Percentiles rank a stretch among this genome's conserved stretches.
Conservation (phyloP, 2,329 filamentous ascomycete genomes). For the Tolypocladium ovalisporum region DNA sequence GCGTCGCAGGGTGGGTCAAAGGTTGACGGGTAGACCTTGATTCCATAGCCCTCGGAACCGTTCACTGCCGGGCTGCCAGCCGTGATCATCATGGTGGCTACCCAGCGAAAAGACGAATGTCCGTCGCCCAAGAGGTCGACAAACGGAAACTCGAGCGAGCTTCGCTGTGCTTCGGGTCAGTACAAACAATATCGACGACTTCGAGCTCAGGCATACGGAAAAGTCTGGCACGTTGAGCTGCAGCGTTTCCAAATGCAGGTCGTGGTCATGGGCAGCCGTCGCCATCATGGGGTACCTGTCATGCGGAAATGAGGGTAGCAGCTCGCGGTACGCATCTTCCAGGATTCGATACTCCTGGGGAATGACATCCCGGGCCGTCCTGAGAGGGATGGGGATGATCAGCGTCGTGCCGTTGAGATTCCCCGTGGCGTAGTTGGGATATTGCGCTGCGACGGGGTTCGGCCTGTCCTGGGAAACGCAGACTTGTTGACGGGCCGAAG, state of each 20-base stretch:
- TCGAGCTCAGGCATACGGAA: not conserved
- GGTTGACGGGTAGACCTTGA: constrained; percentile 24
- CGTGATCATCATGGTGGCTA: constrained; percentile 34
- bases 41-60: constrained; percentile 35
- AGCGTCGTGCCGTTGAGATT: constrained; percentile 42
- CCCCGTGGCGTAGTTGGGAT: constrained; percentile 37
- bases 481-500: not conserved
- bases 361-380: constrained; percentile 33
- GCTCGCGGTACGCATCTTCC: constrained; percentile 31
- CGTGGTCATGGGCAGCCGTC: constrained; percentile 39
- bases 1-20: constrained; percentile 39
- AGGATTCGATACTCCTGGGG: constrained; percentile 38
- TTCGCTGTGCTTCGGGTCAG: constrained; percentile 26
- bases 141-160: constrained; percentile 44
- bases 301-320: constrained; percentile 36
- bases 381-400: constrained; percentile 38
- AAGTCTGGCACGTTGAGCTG: not conserved
- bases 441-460: constrained; percentile 36
- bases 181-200: not conserved
- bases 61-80: constrained; percentile 30
- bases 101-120: constrained; percentile 39
- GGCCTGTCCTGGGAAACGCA: not conserved
- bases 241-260: constrained; percentile 24
- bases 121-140: constrained; percentile 40
- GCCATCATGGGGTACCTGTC: constrained; percentile 43